Conservation (phyloP, 805 yeast species). For the Wickerhamiella hasegawae region DNA sequence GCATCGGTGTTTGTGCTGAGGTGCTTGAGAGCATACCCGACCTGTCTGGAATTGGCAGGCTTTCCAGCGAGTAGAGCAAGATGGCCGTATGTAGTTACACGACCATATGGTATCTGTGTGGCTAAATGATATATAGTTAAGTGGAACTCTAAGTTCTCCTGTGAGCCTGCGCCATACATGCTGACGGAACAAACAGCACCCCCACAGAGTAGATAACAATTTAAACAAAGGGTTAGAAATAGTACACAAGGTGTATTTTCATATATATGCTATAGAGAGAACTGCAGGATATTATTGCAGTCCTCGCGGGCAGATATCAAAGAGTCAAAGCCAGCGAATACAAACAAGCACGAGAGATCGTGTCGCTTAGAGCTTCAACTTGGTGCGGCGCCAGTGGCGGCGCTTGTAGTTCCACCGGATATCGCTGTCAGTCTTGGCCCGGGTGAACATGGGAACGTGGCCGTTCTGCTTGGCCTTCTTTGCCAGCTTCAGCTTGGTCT, state of each 20-base stretch:
- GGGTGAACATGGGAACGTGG: constrained; percentile 99
- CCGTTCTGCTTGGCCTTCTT: constrained; percentile 98
- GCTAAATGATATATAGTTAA: constrained; percentile 42
- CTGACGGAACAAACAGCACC: background rate
- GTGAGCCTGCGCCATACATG: constrained; percentile 14
- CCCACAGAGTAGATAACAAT: too few relatives aligned
- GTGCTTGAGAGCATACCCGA: constrained; percentile 53
- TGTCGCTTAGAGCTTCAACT: constrained; percentile 89
- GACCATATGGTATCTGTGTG: constrained; percentile 40
- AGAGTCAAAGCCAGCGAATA: background rate
- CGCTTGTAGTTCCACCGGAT: constrained; percentile 90
- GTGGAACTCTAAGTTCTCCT: constrained; percentile 42
- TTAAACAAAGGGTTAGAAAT: too few relatives aligned
- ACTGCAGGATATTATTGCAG: too few relatives aligned
- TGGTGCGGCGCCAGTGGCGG: constrained; percentile 99
- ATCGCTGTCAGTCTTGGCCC: constrained; percentile 94
- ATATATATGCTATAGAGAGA: too few relatives aligned
- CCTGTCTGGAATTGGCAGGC: constrained; percentile 59
- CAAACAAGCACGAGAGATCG: background rate
- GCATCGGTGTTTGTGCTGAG: constrained; percentile 20
- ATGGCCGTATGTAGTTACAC: constrained; percentile 61
- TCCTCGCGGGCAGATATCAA: background rate
- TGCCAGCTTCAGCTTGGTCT: constrained; percentile 95
- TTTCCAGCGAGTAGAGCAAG: constrained; percentile 45
- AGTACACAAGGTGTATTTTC: too few relatives aligned